Percentiles rank a stretch among this genome's conserved stretches.
Conservation (phyloP, 441 rosid species). For the Brassica hybrid region DNA sequence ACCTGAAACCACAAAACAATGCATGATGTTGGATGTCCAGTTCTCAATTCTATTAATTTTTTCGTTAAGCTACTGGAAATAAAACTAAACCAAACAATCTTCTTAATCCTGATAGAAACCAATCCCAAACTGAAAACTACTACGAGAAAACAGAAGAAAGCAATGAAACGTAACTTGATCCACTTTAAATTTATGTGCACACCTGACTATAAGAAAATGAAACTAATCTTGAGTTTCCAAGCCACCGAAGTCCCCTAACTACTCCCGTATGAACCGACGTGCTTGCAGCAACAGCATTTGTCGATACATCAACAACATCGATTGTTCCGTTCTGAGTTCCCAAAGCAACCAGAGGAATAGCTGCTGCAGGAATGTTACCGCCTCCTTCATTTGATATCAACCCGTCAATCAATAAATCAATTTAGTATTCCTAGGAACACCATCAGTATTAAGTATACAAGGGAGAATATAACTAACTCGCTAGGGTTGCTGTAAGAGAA, state of each 20-base stretch:
- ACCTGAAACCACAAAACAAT: slow-evolving; percentile 59
- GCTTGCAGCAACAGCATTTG: slow-evolving; percentile 92
- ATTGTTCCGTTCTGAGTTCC: slow-evolving; percentile 93
- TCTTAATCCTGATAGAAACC: slow-evolving; percentile 20
- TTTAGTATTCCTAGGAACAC: slow-evolving; percentile 21
- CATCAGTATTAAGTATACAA: slow-evolving; percentile 20
- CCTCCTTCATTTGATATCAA: slow-evolving; percentile 71
- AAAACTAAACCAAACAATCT: slow-evolving; percentile 13
- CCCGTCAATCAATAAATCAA: slow-evolving; percentile 35
- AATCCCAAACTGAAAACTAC: neutral
- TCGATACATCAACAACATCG: slow-evolving; percentile 90
- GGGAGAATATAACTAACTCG: slow-evolving; percentile 70
- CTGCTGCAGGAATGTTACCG: slow-evolving; percentile 88
- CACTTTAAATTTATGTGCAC: slow-evolving; percentile 25
- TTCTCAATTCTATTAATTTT: slow-evolving; percentile 7
- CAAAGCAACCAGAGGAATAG: slow-evolving; percentile 98
- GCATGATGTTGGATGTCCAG: slow-evolving; percentile 25
- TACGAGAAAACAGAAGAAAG: slow-evolving; percentile 26
- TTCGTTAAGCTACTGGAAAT: slow-evolving; percentile 15
- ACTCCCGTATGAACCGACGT: slow-evolving; percentile 78
- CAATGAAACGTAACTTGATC: slow-evolving; percentile 18
- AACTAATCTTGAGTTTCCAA: slow-evolving; percentile 96
- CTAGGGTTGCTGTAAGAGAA: slow-evolving; percentile 91
- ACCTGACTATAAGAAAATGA: slow-evolving; percentile 97
- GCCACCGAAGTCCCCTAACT: slow-evolving; percentile 96